A percentile compares a stretch with the other conserved stretches of the same genome.
Evolutionary conservation across 495 filamentous ascomycete species (phyloP).

Genomic region (Penicillium taxi): DNA sequence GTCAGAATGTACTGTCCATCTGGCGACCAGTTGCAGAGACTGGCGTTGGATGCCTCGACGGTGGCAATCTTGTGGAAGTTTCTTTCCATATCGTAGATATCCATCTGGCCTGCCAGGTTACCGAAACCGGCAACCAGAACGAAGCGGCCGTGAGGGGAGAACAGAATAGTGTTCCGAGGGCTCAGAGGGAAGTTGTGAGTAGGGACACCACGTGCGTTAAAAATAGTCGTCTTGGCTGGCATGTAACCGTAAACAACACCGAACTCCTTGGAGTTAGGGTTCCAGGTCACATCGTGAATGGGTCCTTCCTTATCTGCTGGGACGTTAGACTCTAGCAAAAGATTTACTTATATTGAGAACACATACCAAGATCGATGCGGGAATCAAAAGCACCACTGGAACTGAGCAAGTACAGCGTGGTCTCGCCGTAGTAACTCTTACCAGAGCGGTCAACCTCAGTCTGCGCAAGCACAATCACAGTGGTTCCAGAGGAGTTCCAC

Average conservation of each 20-base stretch:
- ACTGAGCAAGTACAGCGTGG: constrained; percentile 90
- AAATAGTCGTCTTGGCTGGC: constrained; percentile 95
- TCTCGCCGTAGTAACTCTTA: constrained; percentile 98
- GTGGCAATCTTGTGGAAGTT: constrained; percentile 85
- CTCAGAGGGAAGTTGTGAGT: constrained; percentile 74
- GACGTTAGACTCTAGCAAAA: not conserved
- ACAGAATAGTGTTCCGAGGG: constrained; percentile 89
- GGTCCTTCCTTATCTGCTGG: constrained; percentile 85
- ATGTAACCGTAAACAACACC: constrained; percentile 96
- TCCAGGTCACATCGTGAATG: constrained; percentile 98
- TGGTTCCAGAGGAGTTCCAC: constrained; percentile 89
- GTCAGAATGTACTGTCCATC: constrained; percentile 93
- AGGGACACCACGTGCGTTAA: constrained; percentile 75
- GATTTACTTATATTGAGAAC: not conserved
- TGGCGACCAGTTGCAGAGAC: constrained; percentile 91
- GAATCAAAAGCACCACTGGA: constrained; percentile 89
- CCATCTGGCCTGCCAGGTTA: constrained; percentile 94
- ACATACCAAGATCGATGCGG: constrained; percentile 66
- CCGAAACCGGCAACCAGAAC: constrained; percentile 93
- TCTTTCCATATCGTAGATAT: constrained; percentile 91
- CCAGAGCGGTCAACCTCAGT: constrained; percentile 96
- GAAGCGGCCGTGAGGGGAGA: constrained; percentile 90
- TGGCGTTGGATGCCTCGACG: constrained; percentile 91
- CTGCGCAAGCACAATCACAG: constrained; percentile 89
- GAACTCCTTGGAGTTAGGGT: constrained; percentile 91